Conservation (phyloP, 176 grass and related monocot species). For the Olyra latifolia region DNA sequence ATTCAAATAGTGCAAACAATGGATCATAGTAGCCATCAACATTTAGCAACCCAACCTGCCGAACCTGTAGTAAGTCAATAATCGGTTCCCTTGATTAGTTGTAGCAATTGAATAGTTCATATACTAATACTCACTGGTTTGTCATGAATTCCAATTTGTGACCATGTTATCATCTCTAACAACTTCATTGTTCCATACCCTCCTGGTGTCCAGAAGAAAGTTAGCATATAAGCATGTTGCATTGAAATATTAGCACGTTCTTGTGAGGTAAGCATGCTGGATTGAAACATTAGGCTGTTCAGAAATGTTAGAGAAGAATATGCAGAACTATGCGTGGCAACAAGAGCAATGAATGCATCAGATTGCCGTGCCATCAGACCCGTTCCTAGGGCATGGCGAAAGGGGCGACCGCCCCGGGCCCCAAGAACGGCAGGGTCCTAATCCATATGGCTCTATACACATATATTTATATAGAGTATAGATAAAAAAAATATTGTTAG, state of each 20-base stretch:
- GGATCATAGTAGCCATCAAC: slow-evolving; percentile 99
- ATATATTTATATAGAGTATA: too few species aligned
- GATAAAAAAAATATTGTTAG: too few species aligned
- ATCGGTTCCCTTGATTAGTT: slow-evolving; percentile 22
- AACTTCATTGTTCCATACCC: slow-evolving; percentile 99
- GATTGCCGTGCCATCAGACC: too few species aligned
- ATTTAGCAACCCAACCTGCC: slow-evolving; percentile 90
- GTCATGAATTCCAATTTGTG: slow-evolving; percentile 92
- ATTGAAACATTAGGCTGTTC: not conserved
- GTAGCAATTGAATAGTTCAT: not conserved
- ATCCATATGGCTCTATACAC: too few species aligned
- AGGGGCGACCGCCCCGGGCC: too few species aligned
- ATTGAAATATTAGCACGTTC: not conserved
- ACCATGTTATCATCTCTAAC: slow-evolving; percentile 99
- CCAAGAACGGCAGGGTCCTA: too few species aligned
- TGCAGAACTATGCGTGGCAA: slow-evolving; percentile 48
- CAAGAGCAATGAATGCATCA: slow-evolving; percentile 93
- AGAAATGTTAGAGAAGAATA: not conserved
- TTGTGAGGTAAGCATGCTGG: slow-evolving; percentile 10
- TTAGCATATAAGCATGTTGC: slow-evolving; percentile 6
- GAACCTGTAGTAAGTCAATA: slow-evolving; percentile 48
- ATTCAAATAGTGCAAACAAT: slow-evolving; percentile 81
- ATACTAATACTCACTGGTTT: slow-evolving; percentile 67
- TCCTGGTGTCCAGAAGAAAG: slow-evolving; percentile 54
- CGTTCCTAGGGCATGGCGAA: too few species aligned